Evolutionary conservation across 164 flowering plant species (phyloP).

Genomic region (Litsea cubeba): DNA sequence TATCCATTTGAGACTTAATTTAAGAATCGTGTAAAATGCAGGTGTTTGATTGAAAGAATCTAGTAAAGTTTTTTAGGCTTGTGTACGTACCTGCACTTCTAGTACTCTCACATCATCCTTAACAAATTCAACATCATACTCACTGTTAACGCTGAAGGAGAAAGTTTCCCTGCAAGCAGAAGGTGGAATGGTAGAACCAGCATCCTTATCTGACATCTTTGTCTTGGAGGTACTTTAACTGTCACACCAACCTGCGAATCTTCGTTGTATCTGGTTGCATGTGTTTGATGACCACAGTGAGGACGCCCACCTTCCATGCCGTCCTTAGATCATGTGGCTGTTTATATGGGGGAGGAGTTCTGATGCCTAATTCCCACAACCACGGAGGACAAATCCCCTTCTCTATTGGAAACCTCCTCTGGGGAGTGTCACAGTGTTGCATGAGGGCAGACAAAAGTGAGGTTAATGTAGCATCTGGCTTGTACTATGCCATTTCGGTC

Average conservation of each 20-base stretch:
- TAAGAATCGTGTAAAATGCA: too few relatives aligned
- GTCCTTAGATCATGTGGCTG: conserved; percentile 77
- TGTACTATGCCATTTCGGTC: conserved; percentile 33
- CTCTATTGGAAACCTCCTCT: conserved; percentile 66
- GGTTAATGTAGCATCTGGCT: conserved; percentile 25
- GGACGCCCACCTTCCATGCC: conserved; percentile 67
- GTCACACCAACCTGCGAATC: conserved; percentile 64
- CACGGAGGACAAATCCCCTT: conserved; percentile 71
- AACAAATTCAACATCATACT: too few relatives aligned
- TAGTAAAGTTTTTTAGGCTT: too few relatives aligned
- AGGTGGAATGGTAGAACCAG: too few relatives aligned
- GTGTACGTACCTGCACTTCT: not conserved
- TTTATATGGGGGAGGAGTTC: conserved; percentile 70
- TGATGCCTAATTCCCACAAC: conserved; percentile 61
- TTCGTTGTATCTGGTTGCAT: conserved; percentile 66
- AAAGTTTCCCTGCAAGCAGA: too few relatives aligned
- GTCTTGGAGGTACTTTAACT: conserved; percentile 39
- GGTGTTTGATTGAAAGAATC: too few relatives aligned
- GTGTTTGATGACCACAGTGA: conserved; percentile 73
- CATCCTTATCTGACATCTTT: too few relatives aligned
- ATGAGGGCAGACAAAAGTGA: conserved; percentile 60
- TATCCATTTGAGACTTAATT: too few relatives aligned
- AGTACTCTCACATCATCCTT: too few relatives aligned
- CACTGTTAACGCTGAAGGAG: too few relatives aligned
- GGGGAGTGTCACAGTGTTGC: conserved; percentile 82